These are phyloP conservation scores for Panicum miliaceum DNA, from an alignment of 176 grass and related monocot genomes.

Conservation along the genomic window DNA sequence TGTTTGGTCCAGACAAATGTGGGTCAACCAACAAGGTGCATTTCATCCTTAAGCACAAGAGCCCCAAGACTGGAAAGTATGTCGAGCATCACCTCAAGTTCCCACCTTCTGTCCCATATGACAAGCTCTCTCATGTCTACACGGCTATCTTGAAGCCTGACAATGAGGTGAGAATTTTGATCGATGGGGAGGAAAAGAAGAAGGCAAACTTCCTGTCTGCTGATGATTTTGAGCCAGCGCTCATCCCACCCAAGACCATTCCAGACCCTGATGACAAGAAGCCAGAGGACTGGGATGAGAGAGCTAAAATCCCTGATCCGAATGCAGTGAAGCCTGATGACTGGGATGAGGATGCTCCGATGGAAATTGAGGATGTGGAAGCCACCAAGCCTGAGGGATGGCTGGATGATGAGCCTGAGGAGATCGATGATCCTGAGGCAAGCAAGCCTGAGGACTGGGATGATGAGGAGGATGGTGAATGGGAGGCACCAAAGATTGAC, in stretches of 20 bases:
- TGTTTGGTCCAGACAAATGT: conserved; percentile 99
- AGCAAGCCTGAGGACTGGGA: conserved; percentile 97
- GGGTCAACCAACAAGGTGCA: conserved; percentile 98
- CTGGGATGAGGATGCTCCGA: conserved; percentile 96
- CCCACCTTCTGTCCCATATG: conserved; percentile 83
- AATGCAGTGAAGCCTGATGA: conserved; percentile 88
- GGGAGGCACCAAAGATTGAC: conserved; percentile 91
- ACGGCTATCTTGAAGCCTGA: conserved; percentile 90
- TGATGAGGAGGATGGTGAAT: conserved; percentile 97
- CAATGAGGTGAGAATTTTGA: conserved; percentile 83
- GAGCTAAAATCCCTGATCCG: conserved; percentile 81
- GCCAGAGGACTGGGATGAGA: conserved; percentile 98
- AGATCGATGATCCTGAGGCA: conserved; percentile 90
- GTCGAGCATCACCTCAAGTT: conserved; percentile 96
- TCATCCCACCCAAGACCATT: conserved; percentile 89
- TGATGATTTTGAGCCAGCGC: conserved; percentile 88
- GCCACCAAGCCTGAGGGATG: conserved; percentile 93
- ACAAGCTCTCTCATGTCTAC: conserved; percentile 95
- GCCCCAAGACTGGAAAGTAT: conserved; percentile 84
- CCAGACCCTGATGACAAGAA: conserved; percentile 98
- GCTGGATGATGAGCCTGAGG: conserved; percentile 95
- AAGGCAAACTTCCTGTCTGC: conserved; percentile 76
- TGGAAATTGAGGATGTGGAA: conserved; percentile 88
- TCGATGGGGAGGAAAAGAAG: conserved; percentile 95
- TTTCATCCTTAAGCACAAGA: conserved; percentile 97